Conservation (phyloP, 139 green algal species). For the Spirogloea muscicola region DNA sequence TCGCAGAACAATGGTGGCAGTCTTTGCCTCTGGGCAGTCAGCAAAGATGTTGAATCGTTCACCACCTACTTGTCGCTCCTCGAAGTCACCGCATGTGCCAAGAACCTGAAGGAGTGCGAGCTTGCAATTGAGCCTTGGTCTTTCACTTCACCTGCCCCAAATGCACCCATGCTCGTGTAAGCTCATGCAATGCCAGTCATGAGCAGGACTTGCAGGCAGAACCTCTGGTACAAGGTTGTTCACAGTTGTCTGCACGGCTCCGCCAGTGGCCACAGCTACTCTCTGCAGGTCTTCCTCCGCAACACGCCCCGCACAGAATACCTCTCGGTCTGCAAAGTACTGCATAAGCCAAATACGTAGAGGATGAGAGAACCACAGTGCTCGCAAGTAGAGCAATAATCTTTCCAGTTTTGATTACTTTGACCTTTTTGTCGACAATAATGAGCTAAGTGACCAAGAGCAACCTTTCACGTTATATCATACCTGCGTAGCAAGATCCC, state of each 20-base stretch:
- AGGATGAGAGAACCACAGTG: neutral
- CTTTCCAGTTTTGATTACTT: no score
- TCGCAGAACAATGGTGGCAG: conserved; percentile 92
- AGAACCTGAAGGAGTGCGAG: conserved; percentile 56
- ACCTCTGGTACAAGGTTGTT: conserved; percentile 75
- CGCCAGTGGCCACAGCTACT: conserved; percentile 80
- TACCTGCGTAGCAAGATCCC: conserved; percentile 86
- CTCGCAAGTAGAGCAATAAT: neutral
- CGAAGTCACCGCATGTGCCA: conserved; percentile 82
- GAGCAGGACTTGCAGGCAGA: no score
- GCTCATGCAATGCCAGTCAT: no score
- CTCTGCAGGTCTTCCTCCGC: conserved; percentile 81
- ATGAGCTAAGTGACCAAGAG: neutral
- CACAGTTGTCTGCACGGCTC: conserved; percentile 82
- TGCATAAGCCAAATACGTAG: no score
- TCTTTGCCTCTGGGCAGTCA: conserved; percentile 81
- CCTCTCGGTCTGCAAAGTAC: conserved; percentile 94
- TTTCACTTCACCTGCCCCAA: conserved; percentile 2
- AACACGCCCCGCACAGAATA: conserved; percentile 96
- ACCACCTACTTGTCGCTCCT: conserved; percentile 94
- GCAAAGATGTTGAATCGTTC: conserved; percentile 98
- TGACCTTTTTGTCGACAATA: no score
- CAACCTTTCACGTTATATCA: neutral
- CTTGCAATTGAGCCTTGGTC: conserved; percentile 7
- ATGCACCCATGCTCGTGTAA: no score